Evolutionary conservation across 2,329 filamentous ascomycete species (phyloP), one percentile per base, ranked within the genome.

Genomic region (Chaetomiaceae sp.): DNA sequence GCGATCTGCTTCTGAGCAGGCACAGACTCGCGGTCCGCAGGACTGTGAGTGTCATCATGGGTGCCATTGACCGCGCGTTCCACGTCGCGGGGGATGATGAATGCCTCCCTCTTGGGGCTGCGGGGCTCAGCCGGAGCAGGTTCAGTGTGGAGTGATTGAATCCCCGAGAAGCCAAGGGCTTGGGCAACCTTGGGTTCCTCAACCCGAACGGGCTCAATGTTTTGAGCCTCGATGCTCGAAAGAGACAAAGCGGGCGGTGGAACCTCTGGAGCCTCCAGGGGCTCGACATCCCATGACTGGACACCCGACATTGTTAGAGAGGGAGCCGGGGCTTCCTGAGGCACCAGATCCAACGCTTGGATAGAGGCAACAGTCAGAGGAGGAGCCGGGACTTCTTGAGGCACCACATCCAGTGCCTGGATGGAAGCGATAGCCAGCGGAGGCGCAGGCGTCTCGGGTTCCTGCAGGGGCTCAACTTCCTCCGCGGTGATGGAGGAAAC

Each of bases 61-160:
- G 39, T 37, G n/a, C 39, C 48, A 11, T 42, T 25, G 29, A 46
- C 48, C 3, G 25, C 33, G 20, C 15, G 27, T 4, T 67, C 65
- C 14, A 61, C 64, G 37, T 80, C 78, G 17, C 72, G 72, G 1
- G 81, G 76, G 20, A 84, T 73, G 53, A 84, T 78, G 57, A 84
- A 80, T 1, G 69, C 82, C 58, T 82, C 75, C 53, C 79, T 72
- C 68, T 74, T 77, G 1, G 77, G 78, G 59, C 75, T 81, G 53
- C 75, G 74, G 20, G 74, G 71, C 37, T 70, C 68, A n/a, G 73
- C 60, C 6, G 75, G 77, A 17, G 73, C 60, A 6, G 75, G 77
- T 44, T 73, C 70, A 3, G 73, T 78, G 49, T 76, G 72, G 7
- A 78, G 64, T 4, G 74, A 72, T 53, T 72, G 56, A 1, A 64